Percentiles rank a stretch among this genome's conserved stretches.
These are phyloP conservation scores for Cyberlindnera sargentensis DNA, from an alignment of 805 yeast genomes.

Conservation along the genomic window DNA sequence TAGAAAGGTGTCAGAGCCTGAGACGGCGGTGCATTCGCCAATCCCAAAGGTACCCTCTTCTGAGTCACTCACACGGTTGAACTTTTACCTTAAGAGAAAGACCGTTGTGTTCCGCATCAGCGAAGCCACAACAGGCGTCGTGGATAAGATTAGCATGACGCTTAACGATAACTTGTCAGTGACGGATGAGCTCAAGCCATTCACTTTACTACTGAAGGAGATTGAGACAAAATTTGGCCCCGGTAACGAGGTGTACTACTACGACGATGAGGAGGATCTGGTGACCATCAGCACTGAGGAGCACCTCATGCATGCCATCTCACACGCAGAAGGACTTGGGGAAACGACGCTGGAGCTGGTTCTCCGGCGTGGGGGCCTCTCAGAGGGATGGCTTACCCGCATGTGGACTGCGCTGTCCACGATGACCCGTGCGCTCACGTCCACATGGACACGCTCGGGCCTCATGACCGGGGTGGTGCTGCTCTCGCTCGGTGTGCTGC, in stretches of 20 bases:
- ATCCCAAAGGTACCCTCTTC: constrained; percentile 14
- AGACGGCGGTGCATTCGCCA: constrained; percentile 4
- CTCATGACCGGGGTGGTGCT: constrained; percentile 14
- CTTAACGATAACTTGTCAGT: constrained; percentile 15
- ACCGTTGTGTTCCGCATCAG: constrained; percentile 18
- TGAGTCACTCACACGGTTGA: constrained; percentile 18
- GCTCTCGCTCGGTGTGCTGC: constrained; percentile 17
- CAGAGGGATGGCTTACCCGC: neutral
- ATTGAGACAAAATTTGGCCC: constrained; percentile 18
- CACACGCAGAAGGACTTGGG: constrained; percentile 8
- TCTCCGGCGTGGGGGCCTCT: constrained; percentile 1
- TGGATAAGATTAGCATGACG: constrained; percentile 21
- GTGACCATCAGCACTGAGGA: constrained; percentile 27
- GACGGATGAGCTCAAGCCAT: constrained; percentile 17
- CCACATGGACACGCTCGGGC: neutral
- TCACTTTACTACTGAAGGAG: constrained; percentile 20
- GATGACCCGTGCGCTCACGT: constrained; percentile 2
- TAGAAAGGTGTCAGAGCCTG: constrained; percentile 9
- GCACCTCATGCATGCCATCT: constrained; percentile 27
- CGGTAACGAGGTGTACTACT: constrained; percentile 27
- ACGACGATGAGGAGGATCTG: constrained; percentile 33
- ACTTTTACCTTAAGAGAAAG: constrained; percentile 15
- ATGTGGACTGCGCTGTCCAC: constrained; percentile 4
- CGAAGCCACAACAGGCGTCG: constrained; percentile 5
- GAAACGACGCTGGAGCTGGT: constrained; percentile 12